Evolutionary conservation across 345 rosid species (phyloP), one percentile per base, ranked within the genome.

Genomic region (Reutealis trisperma): DNA sequence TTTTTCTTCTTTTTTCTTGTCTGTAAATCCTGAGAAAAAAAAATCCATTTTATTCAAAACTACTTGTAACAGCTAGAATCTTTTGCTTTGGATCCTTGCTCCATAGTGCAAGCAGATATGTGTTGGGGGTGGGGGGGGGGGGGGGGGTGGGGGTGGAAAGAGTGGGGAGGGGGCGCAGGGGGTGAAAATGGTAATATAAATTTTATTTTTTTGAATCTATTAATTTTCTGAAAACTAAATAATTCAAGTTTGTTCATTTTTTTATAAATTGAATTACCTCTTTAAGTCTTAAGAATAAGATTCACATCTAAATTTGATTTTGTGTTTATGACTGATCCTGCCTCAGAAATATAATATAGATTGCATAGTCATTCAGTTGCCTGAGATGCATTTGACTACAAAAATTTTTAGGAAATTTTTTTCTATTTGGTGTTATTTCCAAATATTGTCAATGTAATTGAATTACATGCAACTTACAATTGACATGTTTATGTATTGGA

Each of bases 401-500:
- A 51, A 25, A 32, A 34, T 24, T 24, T 10, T 13, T 11, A 9
- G 2, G 8, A 70, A 15, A 61, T 63, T 18, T 21, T 21, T 63
- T 71, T 44, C 7, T 47, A 6, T 21, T 49, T 21, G 45, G 41
- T 3, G 32, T 9, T 47, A 60, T 34, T 55, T 34, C 18, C 42
- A 47, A 24, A 5, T 42, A 5, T 55, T 18, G n/a, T 45, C 21
- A 41, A 58, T 30, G 16, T 72, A 42, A 4, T 72, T 55, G 41
- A 52, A n/a, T 73, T 22, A 63, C 57, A 34, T 19, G 6, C 9
- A 37, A 47, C 52, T 44, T 27, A 22, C 32, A 49, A 41, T 25
- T 45, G 19, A 41, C 62, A 67, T 81, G 30, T 62, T 81, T 34
- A 58, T 74, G 14, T 47, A 13, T 75, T 72, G 67, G 49, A 21